Conservation (phyloP, 2,329 filamentous ascomycete species). For the Microcyclosporella mali region DNA sequence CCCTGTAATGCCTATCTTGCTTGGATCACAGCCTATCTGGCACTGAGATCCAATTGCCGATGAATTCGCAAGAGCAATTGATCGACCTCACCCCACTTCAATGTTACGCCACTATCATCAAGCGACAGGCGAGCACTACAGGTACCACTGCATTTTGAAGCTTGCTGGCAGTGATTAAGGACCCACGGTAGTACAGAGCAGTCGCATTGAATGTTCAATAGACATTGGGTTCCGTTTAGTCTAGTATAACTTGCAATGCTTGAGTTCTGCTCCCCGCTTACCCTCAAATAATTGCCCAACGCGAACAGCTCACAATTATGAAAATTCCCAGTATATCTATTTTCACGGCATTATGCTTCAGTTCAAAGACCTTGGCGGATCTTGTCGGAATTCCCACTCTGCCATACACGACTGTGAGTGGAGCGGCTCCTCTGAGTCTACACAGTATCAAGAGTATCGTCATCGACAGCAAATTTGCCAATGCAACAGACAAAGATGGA, state of each 20-base stretch:
- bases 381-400: constrained; percentile 15
- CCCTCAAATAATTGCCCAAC: too few species aligned
- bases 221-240: not conserved
- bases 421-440: constrained; percentile 1
- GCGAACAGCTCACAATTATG: constrained; percentile 3
- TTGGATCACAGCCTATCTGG: not conserved
- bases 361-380: constrained; percentile 3
- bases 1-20: too few species aligned
- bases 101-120: constrained; percentile 11
- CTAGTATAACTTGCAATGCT: not conserved
- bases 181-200: not conserved
- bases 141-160: constrained; percentile 2
- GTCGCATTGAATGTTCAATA: constrained; percentile 1
- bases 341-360: not conserved
- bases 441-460: constrained; percentile 30
- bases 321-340: not conserved
- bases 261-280: not conserved
- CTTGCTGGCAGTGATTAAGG: too few species aligned
- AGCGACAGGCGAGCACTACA: constrained; percentile 2
- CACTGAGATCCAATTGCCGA: not conserved
- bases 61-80: not conserved
- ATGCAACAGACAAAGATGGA: constrained; percentile 40
- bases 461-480: constrained; percentile 40
- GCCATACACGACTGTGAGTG: constrained; percentile 6
- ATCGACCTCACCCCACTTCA: constrained; percentile 4